These are phyloP conservation scores for Fraxinus floribunda DNA, from an alignment of 305 asterid genomes.

Conservation along the genomic window DNA sequence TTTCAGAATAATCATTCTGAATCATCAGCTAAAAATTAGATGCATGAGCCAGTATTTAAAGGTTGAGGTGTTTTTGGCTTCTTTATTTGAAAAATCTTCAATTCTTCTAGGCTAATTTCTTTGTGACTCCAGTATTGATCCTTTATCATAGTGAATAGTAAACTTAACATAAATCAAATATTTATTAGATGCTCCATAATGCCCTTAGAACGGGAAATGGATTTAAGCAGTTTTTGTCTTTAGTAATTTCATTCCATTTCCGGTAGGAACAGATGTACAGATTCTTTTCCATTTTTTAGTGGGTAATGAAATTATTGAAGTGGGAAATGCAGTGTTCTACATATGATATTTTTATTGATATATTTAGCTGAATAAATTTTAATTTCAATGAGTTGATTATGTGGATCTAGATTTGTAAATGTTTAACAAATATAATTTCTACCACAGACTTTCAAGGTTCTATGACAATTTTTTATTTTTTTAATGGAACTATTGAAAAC, in stretches of 20 bases:
- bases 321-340: background rate
- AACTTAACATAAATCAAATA: background rate
- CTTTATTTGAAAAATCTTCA: background rate
- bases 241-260: background rate
- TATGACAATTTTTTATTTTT: background rate
- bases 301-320: background rate
- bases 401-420: background rate
- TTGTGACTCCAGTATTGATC: background rate
- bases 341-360: background rate
- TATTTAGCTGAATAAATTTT: background rate
- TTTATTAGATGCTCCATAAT: background rate
- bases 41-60: background rate
- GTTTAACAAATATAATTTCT: background rate
- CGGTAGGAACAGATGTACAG: background rate
- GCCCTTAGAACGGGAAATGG: background rate
- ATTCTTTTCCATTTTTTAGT: background rate
- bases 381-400: background rate
- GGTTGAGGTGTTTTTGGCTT: background rate
- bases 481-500: background rate
- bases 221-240: background rate
- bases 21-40: conserved; percentile 9
- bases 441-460: background rate
- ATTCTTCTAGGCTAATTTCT: background rate
- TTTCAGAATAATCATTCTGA: background rate
- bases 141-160: background rate